Evolutionary conservation across 495 filamentous ascomycete species (phyloP).

Genomic region (Elasticomyces elasticus): DNA sequence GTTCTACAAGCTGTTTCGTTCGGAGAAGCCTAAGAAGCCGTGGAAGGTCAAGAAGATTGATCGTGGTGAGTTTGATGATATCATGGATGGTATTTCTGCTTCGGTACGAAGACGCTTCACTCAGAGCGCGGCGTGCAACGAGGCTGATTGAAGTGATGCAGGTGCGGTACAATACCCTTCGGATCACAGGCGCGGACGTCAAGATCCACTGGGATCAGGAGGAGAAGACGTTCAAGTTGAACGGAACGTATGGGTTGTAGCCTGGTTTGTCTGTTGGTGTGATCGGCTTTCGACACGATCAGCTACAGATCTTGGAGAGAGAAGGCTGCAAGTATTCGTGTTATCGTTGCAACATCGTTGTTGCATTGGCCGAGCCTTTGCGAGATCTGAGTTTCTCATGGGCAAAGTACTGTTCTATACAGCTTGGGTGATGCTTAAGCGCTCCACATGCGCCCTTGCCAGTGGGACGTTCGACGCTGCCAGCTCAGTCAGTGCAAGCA

Average conservation of each 20-base stretch:
- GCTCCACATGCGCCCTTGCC: too few species aligned
- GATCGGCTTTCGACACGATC: too few species aligned
- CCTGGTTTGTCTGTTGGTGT: neutral
- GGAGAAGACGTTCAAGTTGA: slow-evolving; percentile 1
- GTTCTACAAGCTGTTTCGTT: neutral
- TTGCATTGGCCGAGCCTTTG: too few species aligned
- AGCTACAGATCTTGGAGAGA: too few species aligned
- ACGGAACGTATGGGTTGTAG: slow-evolving; percentile 1
- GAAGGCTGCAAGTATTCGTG: too few species aligned
- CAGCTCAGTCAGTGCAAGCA: too few species aligned
- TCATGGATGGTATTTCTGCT: neutral
- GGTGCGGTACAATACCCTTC: neutral
- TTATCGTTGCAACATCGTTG: too few species aligned
- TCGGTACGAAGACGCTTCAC: neutral
- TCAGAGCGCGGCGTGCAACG: neutral
- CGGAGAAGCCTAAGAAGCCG: neutral
- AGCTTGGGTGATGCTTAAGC: too few species aligned
- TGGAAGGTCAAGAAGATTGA: neutral
- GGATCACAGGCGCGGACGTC: neutral
- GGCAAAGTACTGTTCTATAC: too few species aligned
- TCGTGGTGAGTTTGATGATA: neutral
- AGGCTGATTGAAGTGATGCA: neutral
- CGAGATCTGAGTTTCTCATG: too few species aligned
- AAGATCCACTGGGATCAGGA: slow-evolving; percentile 1
- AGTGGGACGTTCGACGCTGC: too few species aligned